Evolutionary conservation across 2,329 filamentous ascomycete genomes (phyloP).

Genomic region (Alternaria longipes): DNA sequence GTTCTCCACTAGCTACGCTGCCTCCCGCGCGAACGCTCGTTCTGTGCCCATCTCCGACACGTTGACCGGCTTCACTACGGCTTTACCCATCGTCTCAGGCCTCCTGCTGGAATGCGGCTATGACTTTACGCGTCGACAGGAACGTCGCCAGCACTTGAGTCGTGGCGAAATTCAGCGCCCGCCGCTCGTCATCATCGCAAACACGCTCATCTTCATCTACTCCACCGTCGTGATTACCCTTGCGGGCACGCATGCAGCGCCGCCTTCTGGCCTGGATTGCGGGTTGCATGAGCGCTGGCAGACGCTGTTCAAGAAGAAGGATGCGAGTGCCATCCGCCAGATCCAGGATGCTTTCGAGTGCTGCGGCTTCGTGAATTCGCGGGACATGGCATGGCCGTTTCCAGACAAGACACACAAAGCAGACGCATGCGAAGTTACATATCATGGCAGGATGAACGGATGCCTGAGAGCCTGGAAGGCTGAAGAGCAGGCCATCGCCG

Average conservation of each 20-base stretch:
- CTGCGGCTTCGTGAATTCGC: constrained; percentile 68
- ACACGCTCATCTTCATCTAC: constrained; percentile 53
- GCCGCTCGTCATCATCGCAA: constrained; percentile 51
- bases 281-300: constrained; percentile 67
- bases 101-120: constrained; percentile 54
- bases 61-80: constrained; percentile 53
- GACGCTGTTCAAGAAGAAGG: constrained; percentile 61
- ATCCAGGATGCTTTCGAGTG: constrained; percentile 74
- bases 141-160: constrained; percentile 36
- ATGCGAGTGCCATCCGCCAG: constrained; percentile 60
- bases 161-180: constrained; percentile 48
- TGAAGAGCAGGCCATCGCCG: constrained; percentile 63
- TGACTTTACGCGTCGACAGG: constrained; percentile 45
- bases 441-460: constrained; percentile 53
- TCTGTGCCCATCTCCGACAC: constrained; percentile 55
- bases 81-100: constrained; percentile 55
- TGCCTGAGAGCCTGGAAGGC: constrained; percentile 67
- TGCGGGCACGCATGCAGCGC: constrained; percentile 54
- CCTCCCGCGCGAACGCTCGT: constrained; percentile 43
- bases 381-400: constrained; percentile 72
- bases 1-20: constrained; percentile 36
- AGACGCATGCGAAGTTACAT: constrained; percentile 59
- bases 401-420: constrained; percentile 44
- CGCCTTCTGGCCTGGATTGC: constrained; percentile 58
- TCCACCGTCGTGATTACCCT: constrained; percentile 57